Evolutionary conservation across 2,329 filamentous ascomycete species (phyloP).

Genomic region (Arthrobotrys conoides): DNA sequence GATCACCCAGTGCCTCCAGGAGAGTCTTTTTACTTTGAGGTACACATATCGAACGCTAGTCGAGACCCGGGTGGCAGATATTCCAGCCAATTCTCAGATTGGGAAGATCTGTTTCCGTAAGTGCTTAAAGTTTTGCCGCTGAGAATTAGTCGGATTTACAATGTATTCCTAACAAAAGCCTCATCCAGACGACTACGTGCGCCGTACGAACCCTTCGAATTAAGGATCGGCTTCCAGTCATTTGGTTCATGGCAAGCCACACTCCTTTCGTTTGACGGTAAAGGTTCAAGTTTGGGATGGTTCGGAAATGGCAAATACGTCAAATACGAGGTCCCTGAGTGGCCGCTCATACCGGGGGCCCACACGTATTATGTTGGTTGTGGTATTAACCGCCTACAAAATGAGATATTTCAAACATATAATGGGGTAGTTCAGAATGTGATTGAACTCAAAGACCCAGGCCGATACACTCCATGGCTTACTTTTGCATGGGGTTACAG

Average conservation of each 20-base stretch:
- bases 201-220: not conserved
- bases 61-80: too few relatives aligned
- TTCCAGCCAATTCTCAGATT: too few relatives aligned
- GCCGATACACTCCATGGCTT: conserved; percentile 12
- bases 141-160: not conserved
- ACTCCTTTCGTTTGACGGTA: not conserved
- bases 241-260: not conserved
- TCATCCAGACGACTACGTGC: too few relatives aligned
- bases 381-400: not conserved
- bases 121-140: not conserved
- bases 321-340: too few relatives aligned
- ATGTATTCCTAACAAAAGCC: too few relatives aligned
- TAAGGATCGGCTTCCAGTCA: not conserved
- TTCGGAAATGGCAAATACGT: not conserved
- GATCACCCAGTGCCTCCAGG: conserved; percentile 32
- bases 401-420: not conserved
- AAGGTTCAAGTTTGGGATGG: not conserved
- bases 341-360: not conserved
- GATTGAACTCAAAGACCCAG: not conserved
- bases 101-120: not conserved
- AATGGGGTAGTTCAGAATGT: not conserved
- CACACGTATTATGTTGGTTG: not conserved
- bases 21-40: conserved; percentile 31
- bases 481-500: not conserved
- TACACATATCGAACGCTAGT: not conserved